phyloP scores from a whole-genome alignment of 495 filamentous ascomycete genomes.

The Penicillium turbatum region DNA sequence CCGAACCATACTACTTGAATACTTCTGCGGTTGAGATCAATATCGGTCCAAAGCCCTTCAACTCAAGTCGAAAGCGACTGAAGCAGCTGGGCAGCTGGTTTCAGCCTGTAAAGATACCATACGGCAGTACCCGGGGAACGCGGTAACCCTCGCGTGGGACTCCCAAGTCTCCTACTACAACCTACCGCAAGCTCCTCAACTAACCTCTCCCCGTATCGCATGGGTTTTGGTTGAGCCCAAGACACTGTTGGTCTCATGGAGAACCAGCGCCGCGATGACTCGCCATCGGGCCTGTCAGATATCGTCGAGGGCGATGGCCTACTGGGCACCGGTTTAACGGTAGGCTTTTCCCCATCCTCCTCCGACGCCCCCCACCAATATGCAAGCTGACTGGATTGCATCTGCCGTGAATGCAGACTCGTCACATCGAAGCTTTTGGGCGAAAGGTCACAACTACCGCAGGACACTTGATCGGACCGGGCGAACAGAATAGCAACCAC shows the following conservation, averaged over 20 bases:
- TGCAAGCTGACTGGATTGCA: slow-evolving; percentile 6
- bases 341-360: slow-evolving; percentile 24
- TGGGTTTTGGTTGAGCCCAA: slow-evolving; percentile 31
- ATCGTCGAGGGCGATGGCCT: slow-evolving; percentile 47
- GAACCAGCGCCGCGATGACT: slow-evolving; percentile 45
- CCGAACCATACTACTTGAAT: neutral
- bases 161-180: slow-evolving; percentile 24
- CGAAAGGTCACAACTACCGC: slow-evolving; percentile 94
- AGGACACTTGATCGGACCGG: slow-evolving; percentile 74
- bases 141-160: slow-evolving; percentile 41
- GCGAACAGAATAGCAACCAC: slow-evolving; percentile 53
- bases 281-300: slow-evolving; percentile 45
- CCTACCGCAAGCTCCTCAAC: slow-evolving; percentile 15
- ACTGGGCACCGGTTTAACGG: slow-evolving; percentile 51
- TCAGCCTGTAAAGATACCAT: slow-evolving; percentile 14
- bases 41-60: neutral
- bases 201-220: slow-evolving; percentile 18
- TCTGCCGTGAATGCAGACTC: slow-evolving; percentile 52
- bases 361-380: slow-evolving; percentile 4
- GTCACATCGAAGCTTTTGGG: slow-evolving; percentile 87
- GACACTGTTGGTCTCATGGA: slow-evolving; percentile 37
- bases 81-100: slow-evolving; percentile 4
- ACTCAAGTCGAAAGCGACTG: slow-evolving; percentile 3
- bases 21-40: neutral
- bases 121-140: slow-evolving; percentile 28